A percentile compares a stretch with the other conserved stretches of the same genome.
These are phyloP conservation scores for Cutaneotrichosporon cutaneum DNA, from an alignment of 1,284 basidiomycete species.

Conservation along the genomic window DNA sequence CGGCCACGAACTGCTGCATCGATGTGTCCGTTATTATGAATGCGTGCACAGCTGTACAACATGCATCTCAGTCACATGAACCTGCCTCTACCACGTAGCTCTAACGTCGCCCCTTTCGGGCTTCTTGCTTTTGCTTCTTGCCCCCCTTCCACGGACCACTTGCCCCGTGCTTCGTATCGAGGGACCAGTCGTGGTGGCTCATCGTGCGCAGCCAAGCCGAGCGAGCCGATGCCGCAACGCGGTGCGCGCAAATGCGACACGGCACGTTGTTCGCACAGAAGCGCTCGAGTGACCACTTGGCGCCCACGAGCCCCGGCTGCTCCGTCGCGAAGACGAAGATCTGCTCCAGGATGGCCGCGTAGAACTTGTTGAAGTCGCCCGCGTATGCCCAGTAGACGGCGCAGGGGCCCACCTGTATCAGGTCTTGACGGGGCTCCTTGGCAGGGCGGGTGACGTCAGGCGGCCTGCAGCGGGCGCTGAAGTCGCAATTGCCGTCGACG, in stretches of 20 bases:
- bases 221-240: not conserved
- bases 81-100: no score
- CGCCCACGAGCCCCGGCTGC: not conserved
- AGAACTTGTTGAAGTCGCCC: not conserved
- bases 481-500: not conserved
- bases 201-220: not conserved
- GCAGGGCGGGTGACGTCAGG: not conserved
- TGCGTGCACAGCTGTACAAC: no score
- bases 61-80: no score
- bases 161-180: not conserved
- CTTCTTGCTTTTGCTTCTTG: not conserved
- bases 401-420: not conserved
- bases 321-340: not conserved
- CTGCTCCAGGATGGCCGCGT: not conserved
- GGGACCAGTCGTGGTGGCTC: not conserved
- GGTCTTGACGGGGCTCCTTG: not conserved
- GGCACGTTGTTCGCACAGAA: not conserved
- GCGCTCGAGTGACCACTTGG: not conserved
- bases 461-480: not conserved
- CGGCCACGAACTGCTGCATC: no score
- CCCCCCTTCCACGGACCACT: not conserved
- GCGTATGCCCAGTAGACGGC: not conserved
- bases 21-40: no score
- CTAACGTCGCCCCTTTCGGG: no score
- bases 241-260: not conserved